Base-by-base conservation (phyloP, 306 rosid species). In the Acmispon strigosus region DNA sequence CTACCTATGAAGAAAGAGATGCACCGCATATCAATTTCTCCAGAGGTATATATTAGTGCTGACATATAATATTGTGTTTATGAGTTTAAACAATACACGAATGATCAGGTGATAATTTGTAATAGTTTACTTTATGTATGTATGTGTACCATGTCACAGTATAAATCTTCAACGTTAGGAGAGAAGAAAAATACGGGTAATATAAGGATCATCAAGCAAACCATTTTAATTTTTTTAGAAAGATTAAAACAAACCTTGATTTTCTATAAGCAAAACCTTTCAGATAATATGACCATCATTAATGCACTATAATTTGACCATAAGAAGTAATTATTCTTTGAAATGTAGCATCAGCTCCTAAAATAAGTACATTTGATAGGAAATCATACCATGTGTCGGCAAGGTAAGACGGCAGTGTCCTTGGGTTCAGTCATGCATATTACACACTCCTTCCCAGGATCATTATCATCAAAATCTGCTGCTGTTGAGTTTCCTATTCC, bases 361-460 rank as follows among this genome's bases (percentile, higher is more conserved):
- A 79, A 57, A 54, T 5, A 65, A 64, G 49, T 57, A 64, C 43
- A 24, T 57, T 70, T 57, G 53, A 39, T 4, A 72, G 48, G 72
- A 58, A 78, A 64, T 27, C 80, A 72, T 83, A 94, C 97, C 99
- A 89, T 84, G 80, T 94, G 99, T 53, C 99, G 87, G 71, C 97
- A 91, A 57, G 99, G 99, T 66, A 94, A 75, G 19, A 91, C 87
- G 42, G 92, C 90, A 10, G 96, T 91, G 76, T 89, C 96, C 80
- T 89, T 94, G 32, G 92, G 89, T 81, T 95, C 91, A 1, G 96
- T 87, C 96, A 95, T 89, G 92, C 99, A 95, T 67, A 95, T 87
- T n/a, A 89, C 96, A 55, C 99, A 94, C 72, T 94, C 99, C 84
- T 86, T 86, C 58, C 92, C 95, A 7, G 83, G 49, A 78, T 87